phyloP scores from a whole-genome alignment of 2,329 filamentous ascomycete genomes.

The Talaromyces sp. region DNA sequence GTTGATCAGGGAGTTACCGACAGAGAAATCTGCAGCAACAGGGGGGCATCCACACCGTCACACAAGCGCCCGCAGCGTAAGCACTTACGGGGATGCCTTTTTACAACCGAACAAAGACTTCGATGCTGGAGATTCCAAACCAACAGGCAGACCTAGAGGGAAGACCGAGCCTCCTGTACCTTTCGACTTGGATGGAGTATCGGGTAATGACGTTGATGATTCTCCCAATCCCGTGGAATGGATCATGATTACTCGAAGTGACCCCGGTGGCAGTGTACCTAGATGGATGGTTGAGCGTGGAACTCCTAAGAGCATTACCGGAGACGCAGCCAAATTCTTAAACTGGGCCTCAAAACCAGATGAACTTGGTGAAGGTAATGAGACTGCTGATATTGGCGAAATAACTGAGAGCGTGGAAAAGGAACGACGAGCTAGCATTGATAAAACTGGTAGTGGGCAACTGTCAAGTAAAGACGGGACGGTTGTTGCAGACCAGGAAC shows the following conservation, averaged over 20 bases:
- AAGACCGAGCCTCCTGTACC: constrained; percentile 33
- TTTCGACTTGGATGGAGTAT: constrained; percentile 31
- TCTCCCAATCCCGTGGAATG: constrained; percentile 69
- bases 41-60: background rate
- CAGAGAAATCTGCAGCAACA: background rate
- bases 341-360: constrained; percentile 63
- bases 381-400: constrained; percentile 9
- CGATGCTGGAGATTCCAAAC: constrained; percentile 6
- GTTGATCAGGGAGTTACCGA: constrained; percentile 70
- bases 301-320: constrained; percentile 73
- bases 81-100: background rate
- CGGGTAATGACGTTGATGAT: constrained; percentile 11
- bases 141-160: constrained; percentile 29
- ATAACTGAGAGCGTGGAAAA: constrained; percentile 5
- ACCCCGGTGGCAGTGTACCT: constrained; percentile 82
- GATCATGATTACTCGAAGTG: constrained; percentile 87
- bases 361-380: background rate
- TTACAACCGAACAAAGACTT: constrained; percentile 8
- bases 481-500: constrained; percentile 2
- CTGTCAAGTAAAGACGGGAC: constrained; percentile 1
- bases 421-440: background rate
- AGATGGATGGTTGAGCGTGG: constrained; percentile 87
- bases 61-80: background rate
- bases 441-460: background rate
- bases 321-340: constrained; percentile 74